Evolutionary conservation across 2,329 filamentous ascomycete species (phyloP).

Genomic region (Diplocarpon mali): DNA sequence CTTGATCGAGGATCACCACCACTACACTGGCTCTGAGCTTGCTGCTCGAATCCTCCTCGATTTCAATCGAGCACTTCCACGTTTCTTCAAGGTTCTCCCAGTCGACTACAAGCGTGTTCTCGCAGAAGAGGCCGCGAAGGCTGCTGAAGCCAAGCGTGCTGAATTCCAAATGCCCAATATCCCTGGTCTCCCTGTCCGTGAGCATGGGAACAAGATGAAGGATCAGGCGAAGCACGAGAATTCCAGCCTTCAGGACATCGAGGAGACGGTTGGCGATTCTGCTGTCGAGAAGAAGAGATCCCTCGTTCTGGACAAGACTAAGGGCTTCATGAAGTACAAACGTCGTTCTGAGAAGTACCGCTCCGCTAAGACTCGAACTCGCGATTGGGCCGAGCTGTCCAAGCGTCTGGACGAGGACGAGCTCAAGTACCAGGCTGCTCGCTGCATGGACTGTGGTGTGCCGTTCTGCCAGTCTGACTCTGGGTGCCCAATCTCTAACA

Average conservation of each 20-base stretch:
- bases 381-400: constrained; percentile 89
- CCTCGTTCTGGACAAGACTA: constrained; percentile 92
- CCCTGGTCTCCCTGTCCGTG: constrained; percentile 49
- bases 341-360: constrained; percentile 91
- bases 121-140: constrained; percentile 74
- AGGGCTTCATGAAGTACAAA: constrained; percentile 95
- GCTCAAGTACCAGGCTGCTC: constrained; percentile 90
- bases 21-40: constrained; percentile 93
- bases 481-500: constrained; percentile 92
- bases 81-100: constrained; percentile 88
- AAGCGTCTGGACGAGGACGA: constrained; percentile 84
- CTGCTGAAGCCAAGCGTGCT: constrained; percentile 71
- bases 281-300: constrained; percentile 83
- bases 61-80: constrained; percentile 80
- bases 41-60: constrained; percentile 89
- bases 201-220: constrained; percentile 41
- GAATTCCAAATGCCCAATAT: constrained; percentile 73
- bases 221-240: constrained; percentile 55
- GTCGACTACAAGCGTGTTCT: constrained; percentile 94
- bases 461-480: constrained; percentile 96
- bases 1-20: constrained; percentile 91
- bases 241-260: constrained; percentile 63
- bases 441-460: constrained; percentile 98
- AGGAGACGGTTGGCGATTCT: constrained; percentile 78
- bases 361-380: constrained; percentile 67